A percentile compares a stretch with the other conserved stretches of the same genome.
These are phyloP conservation scores for Phyllosticta capitalensis DNA, from an alignment of 2,329 filamentous ascomycete species.

Conservation along the genomic window DNA sequence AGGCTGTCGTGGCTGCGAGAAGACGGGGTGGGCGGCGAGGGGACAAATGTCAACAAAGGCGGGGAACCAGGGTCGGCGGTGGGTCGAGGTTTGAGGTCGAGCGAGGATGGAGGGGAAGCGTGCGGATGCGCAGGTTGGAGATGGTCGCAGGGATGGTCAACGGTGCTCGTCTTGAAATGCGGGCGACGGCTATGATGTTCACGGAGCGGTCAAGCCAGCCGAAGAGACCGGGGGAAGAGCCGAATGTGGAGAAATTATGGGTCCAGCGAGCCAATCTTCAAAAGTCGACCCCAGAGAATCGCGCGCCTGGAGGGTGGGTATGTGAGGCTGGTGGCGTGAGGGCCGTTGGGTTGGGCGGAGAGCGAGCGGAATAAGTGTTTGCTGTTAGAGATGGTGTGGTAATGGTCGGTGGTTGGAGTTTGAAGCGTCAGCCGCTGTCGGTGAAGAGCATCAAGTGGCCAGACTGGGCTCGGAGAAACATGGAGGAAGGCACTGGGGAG, in stretches of 20 bases:
- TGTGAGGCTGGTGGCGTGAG: background rate
- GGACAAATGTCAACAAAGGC: background rate
- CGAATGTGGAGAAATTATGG: conserved; percentile 10
- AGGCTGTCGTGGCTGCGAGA: background rate
- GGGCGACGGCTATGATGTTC: background rate
- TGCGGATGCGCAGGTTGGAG: conserved; percentile 4
- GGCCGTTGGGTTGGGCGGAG: background rate
- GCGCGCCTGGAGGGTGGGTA: background rate
- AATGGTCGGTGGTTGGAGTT: background rate
- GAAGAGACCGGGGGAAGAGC: conserved; percentile 7
- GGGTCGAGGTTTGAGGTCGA: background rate
- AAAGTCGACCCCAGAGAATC: background rate
- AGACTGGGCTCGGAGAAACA: background rate
- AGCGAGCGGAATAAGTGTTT: background rate
- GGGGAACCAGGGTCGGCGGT: background rate
- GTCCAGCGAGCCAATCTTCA: background rate
- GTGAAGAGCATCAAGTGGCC: conserved; percentile 5
- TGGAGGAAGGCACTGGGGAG: conserved; percentile 2
- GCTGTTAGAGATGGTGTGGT: background rate
- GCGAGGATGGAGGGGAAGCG: conserved; percentile 3
- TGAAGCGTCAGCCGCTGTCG: conserved; percentile 10
- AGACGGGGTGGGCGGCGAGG: background rate
- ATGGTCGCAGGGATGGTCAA: conserved; percentile 9
- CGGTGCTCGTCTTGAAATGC: conserved; percentile 1
- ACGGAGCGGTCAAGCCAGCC: background rate